Percentiles rank a stretch among this genome's conserved stretches.
Conservation (phyloP, 176 grass and related monocot genomes). For the Cenchrus americanus region DNA sequence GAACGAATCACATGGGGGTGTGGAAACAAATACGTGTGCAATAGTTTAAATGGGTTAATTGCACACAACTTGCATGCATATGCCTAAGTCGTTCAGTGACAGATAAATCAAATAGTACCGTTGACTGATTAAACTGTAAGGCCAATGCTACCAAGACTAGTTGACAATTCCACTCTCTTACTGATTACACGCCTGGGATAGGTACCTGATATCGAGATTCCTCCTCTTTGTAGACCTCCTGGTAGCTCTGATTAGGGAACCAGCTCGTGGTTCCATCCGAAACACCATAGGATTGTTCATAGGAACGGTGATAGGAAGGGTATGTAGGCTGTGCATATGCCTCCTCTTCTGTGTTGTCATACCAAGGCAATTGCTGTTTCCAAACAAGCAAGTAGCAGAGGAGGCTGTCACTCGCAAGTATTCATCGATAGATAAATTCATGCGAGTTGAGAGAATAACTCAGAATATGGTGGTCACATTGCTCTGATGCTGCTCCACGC, state of each 20-base stretch:
- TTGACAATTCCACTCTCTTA: background rate
- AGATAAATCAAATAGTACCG: constrained; percentile 11
- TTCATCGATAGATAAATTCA: background rate
- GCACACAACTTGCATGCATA: background rate
- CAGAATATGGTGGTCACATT: constrained; percentile 36
- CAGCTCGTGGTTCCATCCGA: constrained; percentile 28
- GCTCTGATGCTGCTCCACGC: constrained; percentile 22
- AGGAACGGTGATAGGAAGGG: constrained; percentile 35
- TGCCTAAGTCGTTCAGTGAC: background rate
- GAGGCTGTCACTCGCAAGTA: background rate
- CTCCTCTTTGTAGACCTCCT: constrained; percentile 52
- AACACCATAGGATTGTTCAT: constrained; percentile 36
- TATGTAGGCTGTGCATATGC: background rate
- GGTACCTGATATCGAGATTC: constrained; percentile 56
- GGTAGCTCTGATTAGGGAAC: constrained; percentile 51
- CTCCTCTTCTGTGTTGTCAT: constrained; percentile 34
- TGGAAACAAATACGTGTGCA: background rate
- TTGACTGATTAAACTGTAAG: background rate
- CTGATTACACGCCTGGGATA: background rate
- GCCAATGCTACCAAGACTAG: background rate
- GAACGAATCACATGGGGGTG: background rate
- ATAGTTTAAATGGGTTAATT: background rate
- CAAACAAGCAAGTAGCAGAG: background rate
- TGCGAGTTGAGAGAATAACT: background rate
- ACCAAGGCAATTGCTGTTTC: constrained; percentile 42